A percentile compares a stretch with the other conserved stretches of the same genome.
These are phyloP conservation scores for Mycena leptocephala DNA, from an alignment of 768 basidiomycete species.

Conservation along the genomic window DNA sequence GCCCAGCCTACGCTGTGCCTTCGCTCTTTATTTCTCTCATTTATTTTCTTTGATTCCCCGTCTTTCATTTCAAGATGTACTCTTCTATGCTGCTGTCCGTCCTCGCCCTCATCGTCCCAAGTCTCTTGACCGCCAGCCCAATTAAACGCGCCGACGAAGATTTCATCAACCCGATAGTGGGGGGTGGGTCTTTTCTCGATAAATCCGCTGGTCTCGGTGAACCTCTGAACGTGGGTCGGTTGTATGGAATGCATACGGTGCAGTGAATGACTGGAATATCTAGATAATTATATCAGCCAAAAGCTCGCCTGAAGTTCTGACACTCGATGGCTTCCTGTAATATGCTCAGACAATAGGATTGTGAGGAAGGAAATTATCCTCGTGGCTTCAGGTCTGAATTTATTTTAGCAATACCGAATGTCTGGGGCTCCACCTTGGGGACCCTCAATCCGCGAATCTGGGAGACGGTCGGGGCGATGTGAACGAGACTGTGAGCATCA, in stretches of 20 bases:
- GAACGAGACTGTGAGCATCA: constrained; percentile 51
- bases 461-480: constrained; percentile 63
- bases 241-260: not conserved
- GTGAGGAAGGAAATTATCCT: constrained; percentile 42
- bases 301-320: constrained; percentile 59
- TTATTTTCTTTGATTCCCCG: not conserved
- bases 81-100: not conserved
- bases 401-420: constrained; percentile 57
- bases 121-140: not conserved
- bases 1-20: constrained; percentile 1
- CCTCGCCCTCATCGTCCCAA: not conserved
- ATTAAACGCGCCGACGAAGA: not conserved
- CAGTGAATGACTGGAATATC: not conserved
- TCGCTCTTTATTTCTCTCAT: not conserved
- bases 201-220: constrained; percentile 54
- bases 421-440: constrained; percentile 59
- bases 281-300: constrained; percentile 61
- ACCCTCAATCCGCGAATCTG: constrained; percentile 57
- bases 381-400: not conserved
- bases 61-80: not conserved
- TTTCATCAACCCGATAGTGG: constrained; percentile 15
- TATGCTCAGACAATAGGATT: constrained; percentile 63
- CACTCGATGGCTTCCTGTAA: constrained; percentile 58
- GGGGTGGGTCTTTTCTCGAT: constrained; percentile 18
- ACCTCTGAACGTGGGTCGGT: constrained; percentile 56